phyloP scores from a whole-genome alignment of 441 rosid genomes.

The Arabidopsis lyrata region DNA sequence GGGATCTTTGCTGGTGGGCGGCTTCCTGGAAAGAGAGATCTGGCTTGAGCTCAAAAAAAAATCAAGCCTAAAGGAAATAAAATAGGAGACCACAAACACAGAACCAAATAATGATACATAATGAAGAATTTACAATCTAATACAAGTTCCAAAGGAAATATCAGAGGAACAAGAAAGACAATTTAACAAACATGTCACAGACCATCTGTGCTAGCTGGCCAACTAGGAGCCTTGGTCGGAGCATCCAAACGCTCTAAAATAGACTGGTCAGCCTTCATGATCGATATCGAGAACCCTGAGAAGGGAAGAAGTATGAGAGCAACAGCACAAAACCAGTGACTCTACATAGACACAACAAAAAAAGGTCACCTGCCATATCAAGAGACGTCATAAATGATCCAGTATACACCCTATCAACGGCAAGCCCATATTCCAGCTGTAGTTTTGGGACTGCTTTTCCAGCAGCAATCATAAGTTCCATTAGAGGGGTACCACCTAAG shows the following conservation, averaged over 20 bases:
- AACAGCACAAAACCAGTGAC: constrained; percentile 26
- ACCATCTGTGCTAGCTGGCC: constrained; percentile 93
- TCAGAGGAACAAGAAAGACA: too few relatives aligned
- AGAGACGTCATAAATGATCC: constrained; percentile 97
- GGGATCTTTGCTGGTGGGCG: constrained; percentile 95
- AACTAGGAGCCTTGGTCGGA: constrained; percentile 83
- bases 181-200: too few relatives aligned
- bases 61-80: constrained; percentile 1
- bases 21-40: constrained; percentile 53
- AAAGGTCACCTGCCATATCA: constrained; percentile 87
- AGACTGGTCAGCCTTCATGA: constrained; percentile 82
- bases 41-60: not conserved
- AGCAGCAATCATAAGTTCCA: constrained; percentile 91
- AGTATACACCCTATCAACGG: constrained; percentile 91
- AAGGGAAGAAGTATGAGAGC: constrained; percentile 28
- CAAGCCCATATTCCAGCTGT: constrained; percentile 90
- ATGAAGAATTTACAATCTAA: constrained; percentile 5
- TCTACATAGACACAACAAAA: constrained; percentile 27
- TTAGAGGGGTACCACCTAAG: constrained; percentile 84
- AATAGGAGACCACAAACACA: too few relatives aligned
- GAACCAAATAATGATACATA: too few relatives aligned
- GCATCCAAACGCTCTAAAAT: constrained; percentile 78
- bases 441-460: constrained; percentile 88
- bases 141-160: not conserved
- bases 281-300: constrained; percentile 85